Evolutionary conservation across 1,139 yeast species (phyloP).

Genomic region (Scheffersomyces titani): DNA sequence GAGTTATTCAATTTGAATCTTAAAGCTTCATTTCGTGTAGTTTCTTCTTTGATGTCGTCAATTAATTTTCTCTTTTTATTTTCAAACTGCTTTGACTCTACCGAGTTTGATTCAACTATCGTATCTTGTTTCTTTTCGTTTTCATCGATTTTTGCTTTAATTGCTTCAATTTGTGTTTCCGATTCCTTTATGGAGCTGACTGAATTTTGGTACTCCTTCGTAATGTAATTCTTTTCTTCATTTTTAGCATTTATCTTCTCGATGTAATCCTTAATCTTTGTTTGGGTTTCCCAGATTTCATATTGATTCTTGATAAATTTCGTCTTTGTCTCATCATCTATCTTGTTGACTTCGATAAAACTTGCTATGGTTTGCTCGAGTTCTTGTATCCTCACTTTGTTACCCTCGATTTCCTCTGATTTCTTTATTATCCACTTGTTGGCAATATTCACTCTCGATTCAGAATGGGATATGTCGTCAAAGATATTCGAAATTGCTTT

Average conservation of each 20-base stretch:
- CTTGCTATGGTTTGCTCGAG: slow-evolving; percentile 21
- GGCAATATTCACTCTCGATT: slow-evolving; percentile 41
- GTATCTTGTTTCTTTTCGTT: slow-evolving; percentile 31
- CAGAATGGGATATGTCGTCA: slow-evolving; percentile 40
- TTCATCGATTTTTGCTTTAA: slow-evolving; percentile 28
- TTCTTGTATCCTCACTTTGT: slow-evolving; percentile 19
- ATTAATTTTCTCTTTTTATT: slow-evolving; percentile 23
- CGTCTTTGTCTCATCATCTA: slow-evolving; percentile 17
- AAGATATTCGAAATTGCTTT: slow-evolving; percentile 27
- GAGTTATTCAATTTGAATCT: slow-evolving; percentile 35
- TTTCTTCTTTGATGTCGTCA: slow-evolving; percentile 25
- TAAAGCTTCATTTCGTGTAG: slow-evolving; percentile 23
- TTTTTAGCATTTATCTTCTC: slow-evolving; percentile 36
- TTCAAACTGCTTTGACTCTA: slow-evolving; percentile 23
- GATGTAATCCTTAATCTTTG: slow-evolving; percentile 38
- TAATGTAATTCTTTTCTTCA: slow-evolving; percentile 66
- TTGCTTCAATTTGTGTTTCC: slow-evolving; percentile 34
- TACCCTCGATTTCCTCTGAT: slow-evolving; percentile 30
- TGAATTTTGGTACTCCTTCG: slow-evolving; percentile 64
- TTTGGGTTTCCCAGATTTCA: slow-evolving; percentile 41
- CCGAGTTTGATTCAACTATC: slow-evolving; percentile 21
- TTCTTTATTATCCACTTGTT: slow-evolving; percentile 39
- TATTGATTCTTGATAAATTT: slow-evolving; percentile 29
- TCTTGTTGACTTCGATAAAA: slow-evolving; percentile 16
- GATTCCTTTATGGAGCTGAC: slow-evolving; percentile 56